Evolutionary conservation across 2,329 filamentous ascomycete genomes (phyloP).

Genomic region (Verticillium longisporum): DNA sequence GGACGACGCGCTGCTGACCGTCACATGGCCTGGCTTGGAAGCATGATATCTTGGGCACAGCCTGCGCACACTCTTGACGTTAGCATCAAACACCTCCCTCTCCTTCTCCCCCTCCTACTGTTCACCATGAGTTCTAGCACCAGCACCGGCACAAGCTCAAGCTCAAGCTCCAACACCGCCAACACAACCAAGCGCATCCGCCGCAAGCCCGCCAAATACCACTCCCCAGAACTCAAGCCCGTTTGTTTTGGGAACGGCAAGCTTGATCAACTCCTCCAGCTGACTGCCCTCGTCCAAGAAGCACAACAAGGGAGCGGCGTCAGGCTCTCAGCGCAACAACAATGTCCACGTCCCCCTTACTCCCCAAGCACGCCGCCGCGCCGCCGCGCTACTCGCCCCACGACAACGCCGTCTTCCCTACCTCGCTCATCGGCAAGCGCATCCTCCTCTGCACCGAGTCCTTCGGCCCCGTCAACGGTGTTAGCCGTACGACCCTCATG

Average conservation of each 20-base stretch:
- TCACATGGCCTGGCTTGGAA: background rate
- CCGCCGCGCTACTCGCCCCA: conserved; percentile 15
- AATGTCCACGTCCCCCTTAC: background rate
- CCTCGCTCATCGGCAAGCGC: conserved; percentile 48
- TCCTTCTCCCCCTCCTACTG: background rate
- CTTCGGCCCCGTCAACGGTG: conserved; percentile 67
- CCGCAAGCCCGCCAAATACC: background rate
- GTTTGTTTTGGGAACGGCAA: background rate
- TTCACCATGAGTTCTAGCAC: background rate
- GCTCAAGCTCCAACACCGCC: background rate
- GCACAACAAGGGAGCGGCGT: no score
- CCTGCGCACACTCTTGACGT: background rate
- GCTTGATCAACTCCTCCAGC: background rate
- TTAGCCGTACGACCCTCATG: conserved; percentile 63
- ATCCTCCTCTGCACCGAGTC: conserved; percentile 65
- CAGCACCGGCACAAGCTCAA: background rate
- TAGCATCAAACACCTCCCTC: background rate
- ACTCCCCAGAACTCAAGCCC: background rate
- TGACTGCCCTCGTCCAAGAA: background rate
- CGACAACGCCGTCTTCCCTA: conserved; percentile 38
- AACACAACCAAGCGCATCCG: background rate
- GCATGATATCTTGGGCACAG: background rate
- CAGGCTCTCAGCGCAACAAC: background rate
- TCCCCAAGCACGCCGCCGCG: conserved; percentile 4
- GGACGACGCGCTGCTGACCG: background rate